These are phyloP conservation scores for Neopestalotiopsis rosae DNA, from an alignment of 2,329 filamentous ascomycete species.

Conservation along the genomic window DNA sequence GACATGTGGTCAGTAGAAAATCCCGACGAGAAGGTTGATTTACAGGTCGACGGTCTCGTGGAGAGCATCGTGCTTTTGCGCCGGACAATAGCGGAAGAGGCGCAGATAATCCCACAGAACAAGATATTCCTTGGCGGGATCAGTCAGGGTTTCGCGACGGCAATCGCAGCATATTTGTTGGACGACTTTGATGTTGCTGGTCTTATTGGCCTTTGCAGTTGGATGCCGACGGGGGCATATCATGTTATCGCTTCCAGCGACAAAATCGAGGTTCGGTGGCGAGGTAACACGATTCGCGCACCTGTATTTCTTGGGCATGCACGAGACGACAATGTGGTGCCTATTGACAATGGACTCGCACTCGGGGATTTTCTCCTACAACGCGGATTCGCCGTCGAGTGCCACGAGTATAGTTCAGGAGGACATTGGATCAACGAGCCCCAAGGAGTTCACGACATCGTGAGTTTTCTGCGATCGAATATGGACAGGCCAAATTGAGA, in stretches of 20 bases:
- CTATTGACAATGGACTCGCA: constrained; percentile 29
- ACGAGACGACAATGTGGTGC: constrained; percentile 34
- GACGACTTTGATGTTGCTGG: constrained; percentile 27
- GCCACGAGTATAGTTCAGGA: constrained; percentile 32
- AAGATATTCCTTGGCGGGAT: constrained; percentile 38
- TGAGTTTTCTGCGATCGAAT: constrained; percentile 22
- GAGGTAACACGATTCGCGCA: constrained; percentile 10
- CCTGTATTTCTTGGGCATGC: constrained; percentile 35
- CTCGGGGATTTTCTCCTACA: constrained; percentile 28
- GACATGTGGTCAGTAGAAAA: constrained; percentile 58
- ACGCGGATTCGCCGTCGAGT: constrained; percentile 26
- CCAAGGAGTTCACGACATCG: constrained; percentile 31
- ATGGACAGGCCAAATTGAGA: background rate
- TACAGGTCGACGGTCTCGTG: constrained; percentile 30
- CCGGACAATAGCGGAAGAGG: constrained; percentile 29
- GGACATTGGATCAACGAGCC: constrained; percentile 36
- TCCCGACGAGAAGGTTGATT: constrained; percentile 38
- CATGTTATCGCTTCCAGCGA: background rate
- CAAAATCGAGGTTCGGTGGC: background rate
- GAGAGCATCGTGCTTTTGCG: constrained; percentile 28
- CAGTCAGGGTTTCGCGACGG: constrained; percentile 38
- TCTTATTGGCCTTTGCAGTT: constrained; percentile 35
- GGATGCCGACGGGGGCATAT: constrained; percentile 28
- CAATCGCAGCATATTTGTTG: constrained; percentile 24
- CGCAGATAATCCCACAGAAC: constrained; percentile 23